Percentiles rank a stretch among this genome's conserved stretches.
These are phyloP conservation scores for Erigeron philadelphicus DNA, from an alignment of 140 eudicot species.

Conservation along the genomic window DNA sequence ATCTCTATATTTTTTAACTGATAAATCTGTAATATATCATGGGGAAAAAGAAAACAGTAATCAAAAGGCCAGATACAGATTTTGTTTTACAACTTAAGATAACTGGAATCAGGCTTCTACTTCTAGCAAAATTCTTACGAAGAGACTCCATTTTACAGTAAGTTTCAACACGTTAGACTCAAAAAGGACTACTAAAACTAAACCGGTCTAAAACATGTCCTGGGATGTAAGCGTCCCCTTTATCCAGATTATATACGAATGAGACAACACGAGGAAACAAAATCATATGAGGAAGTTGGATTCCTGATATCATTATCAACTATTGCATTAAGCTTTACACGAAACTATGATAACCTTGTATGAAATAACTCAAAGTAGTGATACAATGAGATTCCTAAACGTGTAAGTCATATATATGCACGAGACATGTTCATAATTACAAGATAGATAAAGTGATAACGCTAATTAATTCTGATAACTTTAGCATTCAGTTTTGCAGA, in stretches of 20 bases:
- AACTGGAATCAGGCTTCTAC: no score
- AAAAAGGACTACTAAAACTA: no score
- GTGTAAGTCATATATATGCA: neutral
- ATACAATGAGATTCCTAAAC: neutral
- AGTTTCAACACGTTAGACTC: no score
- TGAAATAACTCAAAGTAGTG: neutral
- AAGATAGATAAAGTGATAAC: neutral
- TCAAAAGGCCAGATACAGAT: no score
- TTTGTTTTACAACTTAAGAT: no score
- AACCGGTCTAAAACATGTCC: no score
- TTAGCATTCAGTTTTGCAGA: constrained; percentile 35
- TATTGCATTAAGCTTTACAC: neutral
- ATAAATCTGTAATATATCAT: no score
- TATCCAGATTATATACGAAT: neutral
- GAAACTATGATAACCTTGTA: neutral
- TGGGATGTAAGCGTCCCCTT: neutral
- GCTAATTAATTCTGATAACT: neutral
- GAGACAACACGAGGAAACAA: neutral
- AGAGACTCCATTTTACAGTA: no score
- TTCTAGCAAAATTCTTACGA: no score
- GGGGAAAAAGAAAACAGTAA: no score
- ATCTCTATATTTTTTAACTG: no score
- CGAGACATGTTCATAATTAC: neutral
- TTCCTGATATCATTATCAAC: neutral
- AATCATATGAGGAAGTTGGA: neutral